phyloP scores from a whole-genome alignment of 352 stramenopile species.

The Globisporangium apiculatum region DNA sequence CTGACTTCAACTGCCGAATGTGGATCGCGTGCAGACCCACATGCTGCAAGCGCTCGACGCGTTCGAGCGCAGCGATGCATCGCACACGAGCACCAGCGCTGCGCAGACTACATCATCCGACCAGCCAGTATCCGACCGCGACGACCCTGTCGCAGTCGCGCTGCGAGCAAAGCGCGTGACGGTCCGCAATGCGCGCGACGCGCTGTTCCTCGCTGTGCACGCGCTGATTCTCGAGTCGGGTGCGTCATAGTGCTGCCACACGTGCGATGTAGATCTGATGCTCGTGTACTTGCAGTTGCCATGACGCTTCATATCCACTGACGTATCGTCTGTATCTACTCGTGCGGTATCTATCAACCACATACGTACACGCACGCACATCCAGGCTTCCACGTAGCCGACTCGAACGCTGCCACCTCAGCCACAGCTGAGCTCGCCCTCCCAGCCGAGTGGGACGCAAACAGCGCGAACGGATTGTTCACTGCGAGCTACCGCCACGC shows the following conservation, averaged over 20 bases:
- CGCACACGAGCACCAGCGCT: not conserved
- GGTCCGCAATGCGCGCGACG: conserved; percentile 47
- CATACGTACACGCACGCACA: not conserved
- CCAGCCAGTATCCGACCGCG: conserved; percentile 18
- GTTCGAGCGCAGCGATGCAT: conserved; percentile 20
- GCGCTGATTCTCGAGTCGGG: conserved; percentile 62
- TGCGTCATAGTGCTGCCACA: conserved; percentile 12
- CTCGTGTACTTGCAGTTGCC: no score
- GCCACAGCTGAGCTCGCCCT: conserved; percentile 20
- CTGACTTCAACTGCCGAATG: no score
- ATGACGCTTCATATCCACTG: not conserved
- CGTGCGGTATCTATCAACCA: no score
- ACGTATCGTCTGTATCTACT: not conserved
- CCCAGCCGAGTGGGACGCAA: conserved; percentile 49
- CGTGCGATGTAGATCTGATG: not conserved
- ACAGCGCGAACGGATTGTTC: conserved; percentile 57
- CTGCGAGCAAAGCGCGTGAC: conserved; percentile 36
- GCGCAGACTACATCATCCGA: conserved; percentile 11
- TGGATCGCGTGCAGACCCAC: conserved; percentile 30
- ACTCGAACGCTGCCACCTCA: not conserved
- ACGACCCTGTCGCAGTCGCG: conserved; percentile 33
- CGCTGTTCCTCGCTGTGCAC: conserved; percentile 66
- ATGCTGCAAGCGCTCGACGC: conserved; percentile 57
- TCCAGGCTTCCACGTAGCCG: conserved; percentile 8
- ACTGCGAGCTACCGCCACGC: conserved; percentile 43